Percentiles rank a stretch among this genome's conserved stretches.
Conservation (phyloP, 208 protist species). For the Crithidia brevicula region DNA sequence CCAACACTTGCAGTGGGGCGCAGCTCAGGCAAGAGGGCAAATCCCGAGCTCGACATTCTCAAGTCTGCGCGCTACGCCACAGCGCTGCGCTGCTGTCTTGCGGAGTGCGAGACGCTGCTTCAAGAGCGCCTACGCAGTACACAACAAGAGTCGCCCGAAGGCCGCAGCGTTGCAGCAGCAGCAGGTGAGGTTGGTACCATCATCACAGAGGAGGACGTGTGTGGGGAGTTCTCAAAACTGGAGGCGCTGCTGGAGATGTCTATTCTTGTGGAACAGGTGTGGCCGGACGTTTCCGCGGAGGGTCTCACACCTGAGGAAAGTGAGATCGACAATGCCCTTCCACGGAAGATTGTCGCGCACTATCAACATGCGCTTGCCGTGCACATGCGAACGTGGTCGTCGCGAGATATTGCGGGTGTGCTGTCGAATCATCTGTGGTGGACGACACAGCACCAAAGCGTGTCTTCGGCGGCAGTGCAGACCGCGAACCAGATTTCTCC, state of each 20-base stretch:
- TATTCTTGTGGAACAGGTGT: background rate
- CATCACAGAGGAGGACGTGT: background rate
- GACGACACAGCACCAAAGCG: slow-evolving; percentile 12
- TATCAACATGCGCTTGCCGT: background rate
- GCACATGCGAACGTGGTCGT: background rate
- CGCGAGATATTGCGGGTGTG: slow-evolving; percentile 17
- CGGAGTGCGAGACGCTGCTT: slow-evolving; percentile 11
- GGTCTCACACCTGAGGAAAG: background rate
- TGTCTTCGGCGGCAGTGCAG: background rate
- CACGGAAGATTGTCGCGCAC: slow-evolving; percentile 3
- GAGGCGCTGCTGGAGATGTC: slow-evolving; percentile 9
- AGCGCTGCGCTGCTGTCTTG: slow-evolving; percentile 1
- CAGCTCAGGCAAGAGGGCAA: no score
- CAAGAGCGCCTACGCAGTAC: background rate
- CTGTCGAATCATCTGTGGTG: slow-evolving; percentile 28
- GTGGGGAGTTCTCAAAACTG: no score
- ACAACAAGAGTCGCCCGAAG: background rate
- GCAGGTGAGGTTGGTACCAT: background rate
- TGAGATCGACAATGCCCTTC: background rate
- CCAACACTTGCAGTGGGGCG: no score
- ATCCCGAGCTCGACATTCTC: no score
- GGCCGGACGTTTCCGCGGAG: background rate
- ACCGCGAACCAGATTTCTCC: no score
- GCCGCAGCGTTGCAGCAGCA: background rate
- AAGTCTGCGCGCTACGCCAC: background rate